Conservation (phyloP, 116 monocot genomes). For the Zostera marina region DNA sequence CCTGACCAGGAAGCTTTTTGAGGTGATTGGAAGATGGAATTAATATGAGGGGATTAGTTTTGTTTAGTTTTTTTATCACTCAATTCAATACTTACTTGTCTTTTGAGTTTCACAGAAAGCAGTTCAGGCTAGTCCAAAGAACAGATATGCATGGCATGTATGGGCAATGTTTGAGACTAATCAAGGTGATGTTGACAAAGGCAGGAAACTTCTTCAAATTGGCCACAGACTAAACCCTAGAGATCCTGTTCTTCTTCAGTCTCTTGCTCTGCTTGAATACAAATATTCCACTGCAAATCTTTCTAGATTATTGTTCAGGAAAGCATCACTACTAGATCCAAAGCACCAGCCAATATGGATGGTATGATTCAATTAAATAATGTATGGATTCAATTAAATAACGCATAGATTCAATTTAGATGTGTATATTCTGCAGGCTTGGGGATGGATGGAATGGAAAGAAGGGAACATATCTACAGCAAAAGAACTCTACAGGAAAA, state of each 20-base stretch:
- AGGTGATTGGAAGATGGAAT: too few species aligned
- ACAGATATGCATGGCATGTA: constrained; percentile 97
- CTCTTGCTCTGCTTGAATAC: constrained; percentile 88
- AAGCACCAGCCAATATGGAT: constrained; percentile 93
- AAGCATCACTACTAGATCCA: constrained; percentile 71
- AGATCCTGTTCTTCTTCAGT: constrained; percentile 92
- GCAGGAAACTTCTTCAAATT: constrained; percentile 80
- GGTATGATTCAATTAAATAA: constrained; percentile 27
- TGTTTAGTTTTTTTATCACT: neutral
- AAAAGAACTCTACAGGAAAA: constrained; percentile 47
- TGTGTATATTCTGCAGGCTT: constrained; percentile 40
- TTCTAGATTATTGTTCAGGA: constrained; percentile 67
- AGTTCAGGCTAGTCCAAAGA: constrained; percentile 90
- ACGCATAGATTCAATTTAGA: neutral
- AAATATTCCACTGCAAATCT: constrained; percentile 66
- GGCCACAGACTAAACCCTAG: constrained; percentile 85
- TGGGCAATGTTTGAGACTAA: constrained; percentile 89
- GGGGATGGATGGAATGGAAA: constrained; percentile 99
- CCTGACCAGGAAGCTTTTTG: constrained; percentile 58
- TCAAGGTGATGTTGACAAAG: constrained; percentile 55
- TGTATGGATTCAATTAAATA: too few species aligned
- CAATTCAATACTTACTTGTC: neutral
- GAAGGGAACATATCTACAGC: constrained; percentile 72
- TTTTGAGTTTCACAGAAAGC: constrained; percentile 41
- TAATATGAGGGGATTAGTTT: too few species aligned